Evolutionary conservation across 2,329 filamentous ascomycete genomes (phyloP), one percentile per base, ranked within the genome.

Genomic region (Epichloe elymi): DNA sequence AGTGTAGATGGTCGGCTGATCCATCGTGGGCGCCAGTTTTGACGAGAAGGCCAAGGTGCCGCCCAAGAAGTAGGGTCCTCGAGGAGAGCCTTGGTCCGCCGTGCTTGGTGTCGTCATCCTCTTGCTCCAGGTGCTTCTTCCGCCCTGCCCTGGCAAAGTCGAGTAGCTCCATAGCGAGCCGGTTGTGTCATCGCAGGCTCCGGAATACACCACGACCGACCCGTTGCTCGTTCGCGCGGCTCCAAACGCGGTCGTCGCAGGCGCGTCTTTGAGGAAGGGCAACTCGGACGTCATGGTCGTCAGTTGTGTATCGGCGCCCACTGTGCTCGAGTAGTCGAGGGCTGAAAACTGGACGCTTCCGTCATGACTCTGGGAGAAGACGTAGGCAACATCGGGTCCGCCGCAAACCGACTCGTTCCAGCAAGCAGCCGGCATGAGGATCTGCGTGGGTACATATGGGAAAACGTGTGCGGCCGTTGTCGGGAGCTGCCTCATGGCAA

Each of bases 391-490:
- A 17, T 79, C 72, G 54, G 56, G 64, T 50, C 57, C 64, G 56
- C 58, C 60, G 60, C 61, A 65, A 33, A 57, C 51, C 36, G 59
- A 69, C 20, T 70, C 65, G 54, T 76, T 72, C 49, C 71, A 65
- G 53, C 66, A 67, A n/a, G 58, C 51, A 52, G 67, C 61, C 6
- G 76, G 72, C 44, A 81, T 74, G 52, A 91, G 76, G 49, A 94
- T 75, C 33, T 78, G 80, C 0, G 88, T 88, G 3, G 88, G 85
- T 51, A 83, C 82, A 70, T 94, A 95, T 26, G 88, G 88, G 49
- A 88, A 74, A 46, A 65, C 65, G 59, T 74, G 70, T 48, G 74
- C 70, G 6, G 66, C 59, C 38, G 61, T 50, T 15, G 49, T 15
- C 7, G 48, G 44, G 11, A 52, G 41, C 5, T 42, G 52, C 40